Base-by-base conservation (phyloP, 1,139 yeast genomes). In the Candida pseudocylindracea region DNA sequence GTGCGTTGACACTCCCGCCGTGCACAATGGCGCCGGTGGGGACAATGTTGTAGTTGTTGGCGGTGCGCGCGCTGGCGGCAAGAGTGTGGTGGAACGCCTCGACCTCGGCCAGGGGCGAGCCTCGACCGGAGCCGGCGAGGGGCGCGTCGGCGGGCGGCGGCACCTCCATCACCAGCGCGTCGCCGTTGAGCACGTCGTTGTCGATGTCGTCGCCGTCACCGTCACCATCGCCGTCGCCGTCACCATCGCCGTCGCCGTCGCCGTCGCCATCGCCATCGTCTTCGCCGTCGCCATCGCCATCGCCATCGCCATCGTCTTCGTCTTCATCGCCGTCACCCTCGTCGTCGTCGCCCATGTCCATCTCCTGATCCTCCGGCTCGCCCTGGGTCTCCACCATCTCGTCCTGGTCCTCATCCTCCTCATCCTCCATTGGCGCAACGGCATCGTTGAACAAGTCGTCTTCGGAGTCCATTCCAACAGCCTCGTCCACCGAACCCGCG, bases 1-100 rank as follows among this genome's bases (percentile, higher is more conserved):
- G 46, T 7, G 91, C 63, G 50, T 83, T 83, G 30, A 92, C 71
- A 33, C 71, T 70, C 0, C 73, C 51, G 2, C 78, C 56, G 40
- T 72, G 72, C 1, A 85, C 85, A 8, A 76, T 69, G 6, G 85
- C 83, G 15, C 72, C 80, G 3, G 70, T 59, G 1, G 91, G 88
- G 28, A 60, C 51, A 2, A 75, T 66, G 35, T 70, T 78, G 39
- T 67, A 69, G 2, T 51, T 49, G 2, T 74, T 67, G 31, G 59
- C 59, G 28, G 50, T 45, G 3, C 54, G 50, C 20, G 66, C 47
- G 28, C 53, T 51, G 30, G 55, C 54, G 34, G 71, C 38, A 8
- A 42, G 37, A 26, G 37, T 35, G 8, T 39, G 33, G 35, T 37
- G 31, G 29, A 36, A 35, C 30, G 32, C 26, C 20, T 33, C 35